Conservation (phyloP, 2,329 filamentous ascomycete species). For the Pyrenophora seminiperda region DNA sequence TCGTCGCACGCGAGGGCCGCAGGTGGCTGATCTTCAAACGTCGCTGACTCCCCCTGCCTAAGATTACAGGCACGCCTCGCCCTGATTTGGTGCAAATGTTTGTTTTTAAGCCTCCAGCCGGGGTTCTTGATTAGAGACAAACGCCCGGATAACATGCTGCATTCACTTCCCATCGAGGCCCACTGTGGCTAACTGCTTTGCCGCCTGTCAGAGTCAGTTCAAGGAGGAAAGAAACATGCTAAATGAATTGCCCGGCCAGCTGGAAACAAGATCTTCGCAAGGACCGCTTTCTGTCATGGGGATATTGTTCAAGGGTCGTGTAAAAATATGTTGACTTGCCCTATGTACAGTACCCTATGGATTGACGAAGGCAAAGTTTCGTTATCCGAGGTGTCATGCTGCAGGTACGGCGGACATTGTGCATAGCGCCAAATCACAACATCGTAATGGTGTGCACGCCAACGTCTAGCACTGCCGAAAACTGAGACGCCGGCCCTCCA, state of each 20-base stretch:
- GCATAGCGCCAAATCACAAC: slow-evolving; percentile 1
- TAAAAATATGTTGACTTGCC: too few relatives aligned
- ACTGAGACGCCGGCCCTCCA: not conserved
- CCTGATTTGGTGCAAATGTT: slow-evolving; percentile 8
- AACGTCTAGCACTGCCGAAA: not conserved
- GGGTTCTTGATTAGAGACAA: not conserved
- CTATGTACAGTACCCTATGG: too few relatives aligned
- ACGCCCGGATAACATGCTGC: not conserved
- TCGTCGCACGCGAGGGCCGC: slow-evolving; percentile 27
- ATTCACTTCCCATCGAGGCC: not conserved
- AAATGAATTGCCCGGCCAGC: not conserved
- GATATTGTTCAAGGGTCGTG: not conserved
- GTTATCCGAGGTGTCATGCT: slow-evolving; percentile 1
- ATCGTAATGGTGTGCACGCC: not conserved
- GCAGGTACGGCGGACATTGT: not conserved
- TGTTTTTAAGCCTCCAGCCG: slow-evolving; percentile 3
- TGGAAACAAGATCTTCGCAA: slow-evolving; percentile 11
- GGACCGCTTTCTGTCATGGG: not conserved
- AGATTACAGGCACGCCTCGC: slow-evolving; percentile 24
- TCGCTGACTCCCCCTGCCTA: slow-evolving; percentile 31
- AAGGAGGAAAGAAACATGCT: not conserved
- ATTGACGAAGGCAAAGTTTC: too few relatives aligned
- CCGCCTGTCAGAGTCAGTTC: too few relatives aligned
- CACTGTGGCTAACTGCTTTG: not conserved
- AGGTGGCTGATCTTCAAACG: slow-evolving; percentile 45